A percentile compares a stretch with the other conserved stretches of the same genome.
phyloP scores from a whole-genome alignment of 2,329 filamentous ascomycete genomes.

The Diplodia seriata region DNA sequence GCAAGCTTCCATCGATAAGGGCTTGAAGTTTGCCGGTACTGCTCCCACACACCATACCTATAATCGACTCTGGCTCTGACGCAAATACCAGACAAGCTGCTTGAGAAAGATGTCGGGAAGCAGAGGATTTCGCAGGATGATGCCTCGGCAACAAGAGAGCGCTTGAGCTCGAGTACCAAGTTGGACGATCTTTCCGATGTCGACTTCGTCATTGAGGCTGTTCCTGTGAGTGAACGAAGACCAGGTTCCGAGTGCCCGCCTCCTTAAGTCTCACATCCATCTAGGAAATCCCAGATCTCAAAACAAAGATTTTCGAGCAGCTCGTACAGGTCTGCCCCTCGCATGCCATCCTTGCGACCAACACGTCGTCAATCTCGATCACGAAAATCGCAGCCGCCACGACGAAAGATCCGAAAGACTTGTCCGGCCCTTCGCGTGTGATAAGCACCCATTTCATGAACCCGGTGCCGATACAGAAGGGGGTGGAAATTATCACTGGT shows the following conservation, averaged over 20 bases:
- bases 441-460: conserved; percentile 99
- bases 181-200: conserved; percentile 80
- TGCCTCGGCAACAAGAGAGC: conserved; percentile 73
- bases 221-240: conserved; percentile 62
- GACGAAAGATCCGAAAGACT: conserved; percentile 76
- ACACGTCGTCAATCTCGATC: conserved; percentile 98
- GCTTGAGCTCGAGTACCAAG: conserved; percentile 72
- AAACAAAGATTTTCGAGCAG: conserved; percentile 83
- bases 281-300: conserved; percentile 81
- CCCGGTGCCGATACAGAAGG: conserved; percentile 94
- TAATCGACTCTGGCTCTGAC: background rate
- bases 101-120: conserved; percentile 92
- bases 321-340: conserved; percentile 81
- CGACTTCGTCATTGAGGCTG: conserved; percentile 97
- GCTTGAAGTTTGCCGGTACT: conserved; percentile 83
- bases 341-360: conserved; percentile 92
- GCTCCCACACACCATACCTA: background rate
- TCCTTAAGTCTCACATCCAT: background rate
- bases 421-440: conserved; percentile 82
- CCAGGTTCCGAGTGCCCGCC: background rate
- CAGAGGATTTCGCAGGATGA: conserved; percentile 82
- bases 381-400: conserved; percentile 93
- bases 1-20: conserved; percentile 85
- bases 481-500: conserved; percentile 95
- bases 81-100: conserved; percentile 74